Conservation (phyloP, 164 flowering plant species). For the Macadamia tetraphylla region DNA sequence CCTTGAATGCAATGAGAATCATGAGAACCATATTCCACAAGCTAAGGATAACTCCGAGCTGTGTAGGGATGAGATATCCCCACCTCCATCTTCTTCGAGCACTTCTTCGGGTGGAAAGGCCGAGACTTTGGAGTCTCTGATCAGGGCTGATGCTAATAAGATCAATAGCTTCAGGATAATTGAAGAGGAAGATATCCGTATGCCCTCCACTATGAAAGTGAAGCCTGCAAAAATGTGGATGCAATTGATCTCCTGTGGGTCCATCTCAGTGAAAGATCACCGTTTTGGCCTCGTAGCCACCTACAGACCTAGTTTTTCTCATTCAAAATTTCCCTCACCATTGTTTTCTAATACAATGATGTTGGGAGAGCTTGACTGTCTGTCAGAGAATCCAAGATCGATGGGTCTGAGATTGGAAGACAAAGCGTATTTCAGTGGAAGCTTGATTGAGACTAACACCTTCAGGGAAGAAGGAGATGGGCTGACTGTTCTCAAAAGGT, state of each 20-base stretch:
- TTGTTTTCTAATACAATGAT: slow-evolving; percentile 58
- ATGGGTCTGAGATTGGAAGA: slow-evolving; percentile 72
- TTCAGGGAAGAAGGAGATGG: slow-evolving; percentile 49
- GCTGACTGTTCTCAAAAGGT: slow-evolving; percentile 49
- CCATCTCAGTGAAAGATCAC: slow-evolving; percentile 84
- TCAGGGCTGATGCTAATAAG: slow-evolving; percentile 74
- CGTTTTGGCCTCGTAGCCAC: slow-evolving; percentile 75
- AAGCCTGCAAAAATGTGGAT: slow-evolving; percentile 75
- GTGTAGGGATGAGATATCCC: slow-evolving; percentile 42
- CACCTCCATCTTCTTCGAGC: slow-evolving; percentile 60
- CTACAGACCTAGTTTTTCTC: slow-evolving; percentile 60
- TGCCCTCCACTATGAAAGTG: slow-evolving; percentile 42
- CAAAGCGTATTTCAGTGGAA: slow-evolving; percentile 92
- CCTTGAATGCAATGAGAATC: slow-evolving; percentile 24
- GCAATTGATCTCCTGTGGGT: slow-evolving; percentile 95
- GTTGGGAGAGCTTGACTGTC: slow-evolving; percentile 71
- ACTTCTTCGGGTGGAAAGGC: slow-evolving; percentile 74
- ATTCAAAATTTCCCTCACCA: slow-evolving; percentile 65
- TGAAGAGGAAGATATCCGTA: slow-evolving; percentile 58
- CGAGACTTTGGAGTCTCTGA: slow-evolving; percentile 84
- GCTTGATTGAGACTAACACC: slow-evolving; percentile 72
- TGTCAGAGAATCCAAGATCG: slow-evolving; percentile 60
- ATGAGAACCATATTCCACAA: slow-evolving; percentile 18
- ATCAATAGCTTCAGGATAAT: slow-evolving; percentile 63
- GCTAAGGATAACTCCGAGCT: slow-evolving; percentile 38